Evolutionary conservation across 768 basidiomycete genomes (phyloP).

Genomic region (Crepidotus variabilis): DNA sequence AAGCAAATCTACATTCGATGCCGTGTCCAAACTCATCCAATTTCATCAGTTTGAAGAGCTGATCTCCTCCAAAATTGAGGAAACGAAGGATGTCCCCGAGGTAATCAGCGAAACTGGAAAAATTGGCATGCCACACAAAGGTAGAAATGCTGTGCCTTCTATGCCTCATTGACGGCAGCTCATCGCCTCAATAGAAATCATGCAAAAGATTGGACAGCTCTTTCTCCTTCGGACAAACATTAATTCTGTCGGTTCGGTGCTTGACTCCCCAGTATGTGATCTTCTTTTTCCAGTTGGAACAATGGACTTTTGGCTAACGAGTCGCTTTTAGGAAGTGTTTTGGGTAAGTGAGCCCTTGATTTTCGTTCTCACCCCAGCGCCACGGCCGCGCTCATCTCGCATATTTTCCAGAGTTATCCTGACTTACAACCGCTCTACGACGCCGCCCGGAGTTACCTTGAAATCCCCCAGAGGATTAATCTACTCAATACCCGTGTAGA

Average conservation of each 20-base stretch:
- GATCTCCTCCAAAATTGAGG: conserved; percentile 90
- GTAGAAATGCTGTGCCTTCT: conserved; percentile 27
- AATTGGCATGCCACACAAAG: conserved; percentile 86
- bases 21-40: not conserved
- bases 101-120: conserved; percentile 92
- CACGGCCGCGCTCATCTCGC: not conserved
- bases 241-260: conserved; percentile 92
- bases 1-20: conserved; percentile 8
- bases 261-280: conserved; percentile 83
- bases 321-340: conserved; percentile 71
- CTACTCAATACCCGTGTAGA: conserved; percentile 92
- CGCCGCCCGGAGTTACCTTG: conserved; percentile 89
- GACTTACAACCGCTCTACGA: conserved; percentile 95
- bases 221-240: conserved; percentile 94
- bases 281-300: conserved; percentile 4
- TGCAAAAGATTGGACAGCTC: conserved; percentile 94
- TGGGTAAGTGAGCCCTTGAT: conserved; percentile 56
- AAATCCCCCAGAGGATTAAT: conserved; percentile 92
- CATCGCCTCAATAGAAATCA: conserved; percentile 61
- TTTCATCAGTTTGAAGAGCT: conserved; percentile 77
- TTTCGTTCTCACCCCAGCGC: not conserved
- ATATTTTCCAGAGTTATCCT: conserved; percentile 70
- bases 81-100: conserved; percentile 95
- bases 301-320: conserved; percentile 8
- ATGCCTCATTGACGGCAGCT: not conserved